Evolutionary conservation across 176 grass and related monocot genomes (phyloP).

Genomic region (Saccharum officinarum): DNA sequence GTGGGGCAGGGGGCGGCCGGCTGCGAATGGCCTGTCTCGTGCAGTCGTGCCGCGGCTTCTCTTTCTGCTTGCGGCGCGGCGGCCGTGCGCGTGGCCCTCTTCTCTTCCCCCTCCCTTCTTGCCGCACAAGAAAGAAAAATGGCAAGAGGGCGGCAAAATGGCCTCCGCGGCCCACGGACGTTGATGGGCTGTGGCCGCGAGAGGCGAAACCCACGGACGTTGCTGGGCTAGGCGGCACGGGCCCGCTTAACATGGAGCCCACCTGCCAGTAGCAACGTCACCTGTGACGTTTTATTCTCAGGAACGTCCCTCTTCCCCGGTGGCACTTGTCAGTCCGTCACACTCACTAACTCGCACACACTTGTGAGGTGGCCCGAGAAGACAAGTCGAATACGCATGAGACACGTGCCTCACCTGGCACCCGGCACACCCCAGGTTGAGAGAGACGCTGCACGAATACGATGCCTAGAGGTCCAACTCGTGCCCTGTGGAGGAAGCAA

Average conservation of each 20-base stretch:
- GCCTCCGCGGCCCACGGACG: neutral
- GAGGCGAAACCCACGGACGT: neutral
- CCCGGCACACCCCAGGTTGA: neutral
- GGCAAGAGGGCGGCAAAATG: neutral
- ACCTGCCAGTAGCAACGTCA: neutral
- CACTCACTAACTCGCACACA: slow-evolving; percentile 1
- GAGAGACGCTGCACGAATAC: neutral
- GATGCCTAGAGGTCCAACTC: neutral
- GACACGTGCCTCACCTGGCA: neutral
- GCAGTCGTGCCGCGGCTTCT: neutral
- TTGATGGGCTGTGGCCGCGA: neutral
- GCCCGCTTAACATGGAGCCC: neutral
- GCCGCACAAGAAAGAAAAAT: slow-evolving; percentile 27
- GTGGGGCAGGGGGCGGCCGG: neutral
- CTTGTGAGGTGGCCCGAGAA: neutral
- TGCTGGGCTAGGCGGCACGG: neutral
- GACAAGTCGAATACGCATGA: neutral
- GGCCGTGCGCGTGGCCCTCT: neutral
- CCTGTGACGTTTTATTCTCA: neutral
- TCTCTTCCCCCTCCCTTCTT: slow-evolving; percentile 1
- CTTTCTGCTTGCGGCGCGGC: slow-evolving; percentile 12
- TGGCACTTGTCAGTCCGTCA: neutral
- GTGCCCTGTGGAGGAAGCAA: neutral
- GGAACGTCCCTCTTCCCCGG: neutral
- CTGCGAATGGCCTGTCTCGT: neutral